Evolutionary conservation across 225 moss, liverwort and hornwort species (phyloP), one percentile per base, ranked within the genome.

Genomic region (Rhytidiadelphus loreus): DNA sequence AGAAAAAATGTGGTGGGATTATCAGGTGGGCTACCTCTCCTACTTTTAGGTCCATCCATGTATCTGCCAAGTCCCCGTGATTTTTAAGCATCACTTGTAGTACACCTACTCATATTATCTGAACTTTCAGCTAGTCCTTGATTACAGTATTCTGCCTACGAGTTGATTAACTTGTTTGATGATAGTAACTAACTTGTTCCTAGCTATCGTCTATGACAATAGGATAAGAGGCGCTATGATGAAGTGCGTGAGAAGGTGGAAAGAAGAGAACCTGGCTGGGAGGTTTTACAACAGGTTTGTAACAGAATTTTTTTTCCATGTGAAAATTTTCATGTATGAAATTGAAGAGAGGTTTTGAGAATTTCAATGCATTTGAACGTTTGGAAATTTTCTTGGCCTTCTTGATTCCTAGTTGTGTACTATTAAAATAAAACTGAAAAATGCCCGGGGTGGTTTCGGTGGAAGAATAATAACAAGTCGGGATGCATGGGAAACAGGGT

Each of bases 241-340:
- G 89, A 90, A 66, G 30, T 95, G 68, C 95, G 96, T 73, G 92
- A 93, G 87, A 87, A 83, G 85, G 93, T 97, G 82, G 95, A 88
- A 90, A 96, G 88, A 76, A 92, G 96, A 89, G 95, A 95, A 62
- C 94, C 95, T 81, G 97, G 96, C 65, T 97, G 97, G 98, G 97
- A 97, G 91, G 80, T 88, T 29, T 69, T 95, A 89, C 98, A 99
- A 92, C 93, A 96, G 94, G 98, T 97, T 63, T 25, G 50, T 43
- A 37, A 63, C 77, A 30, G 44, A 59, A 61, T 30, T 59, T 44
- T 59, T 84, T 33, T 63, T 76, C 50, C 60, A 46, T 71, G 32
- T 77, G 16, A 35, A 55, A 79, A 46, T 74, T 74, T 78, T 70
- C 57, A 61, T 41, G 44, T 52, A 69, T 24, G 56, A 81, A 79